phyloP scores from a whole-genome alignment of 2,329 filamentous ascomycete species.

The Fusarium scirpi region DNA sequence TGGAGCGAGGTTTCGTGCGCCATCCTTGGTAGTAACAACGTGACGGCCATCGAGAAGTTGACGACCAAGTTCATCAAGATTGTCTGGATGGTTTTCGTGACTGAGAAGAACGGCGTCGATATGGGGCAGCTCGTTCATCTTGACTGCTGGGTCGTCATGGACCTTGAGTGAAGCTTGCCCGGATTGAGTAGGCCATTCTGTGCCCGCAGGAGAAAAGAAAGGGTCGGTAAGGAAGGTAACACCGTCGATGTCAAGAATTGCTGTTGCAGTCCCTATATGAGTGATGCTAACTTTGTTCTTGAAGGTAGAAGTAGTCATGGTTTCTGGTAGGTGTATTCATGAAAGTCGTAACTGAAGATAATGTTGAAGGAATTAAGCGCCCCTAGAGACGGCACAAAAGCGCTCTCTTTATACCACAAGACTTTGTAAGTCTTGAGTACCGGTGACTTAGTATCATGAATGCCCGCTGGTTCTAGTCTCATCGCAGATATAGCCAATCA shows the following conservation, averaged over 20 bases:
- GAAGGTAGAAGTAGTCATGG: neutral
- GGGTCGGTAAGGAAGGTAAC: neutral
- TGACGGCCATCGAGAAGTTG: neutral
- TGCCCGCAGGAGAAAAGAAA: neutral
- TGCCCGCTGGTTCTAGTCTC: neutral
- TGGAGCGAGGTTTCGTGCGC: conserved; percentile 1
- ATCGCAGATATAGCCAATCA: neutral
- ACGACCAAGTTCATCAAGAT: neutral
- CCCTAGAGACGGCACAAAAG: fast-evolving
- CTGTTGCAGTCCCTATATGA: neutral
- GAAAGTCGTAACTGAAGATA: fast-evolving
- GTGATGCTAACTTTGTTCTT: neutral
- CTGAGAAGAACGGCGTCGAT: conserved; percentile 13
- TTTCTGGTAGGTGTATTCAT: neutral
- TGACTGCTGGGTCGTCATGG: neutral
- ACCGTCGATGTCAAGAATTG: neutral
- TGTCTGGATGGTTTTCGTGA: conserved; percentile 14
- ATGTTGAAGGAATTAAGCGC: fast-evolving
- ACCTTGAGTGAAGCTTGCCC: neutral
- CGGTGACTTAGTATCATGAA: neutral
- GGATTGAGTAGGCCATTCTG: neutral
- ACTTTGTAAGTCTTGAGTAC: neutral
- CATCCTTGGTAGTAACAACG: neutral
- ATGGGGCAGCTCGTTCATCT: neutral
- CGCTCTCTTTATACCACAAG: neutral